Evolutionary conservation across 2,329 filamentous ascomycete genomes (phyloP).

Genomic region (Paradendryphiella salina): DNA sequence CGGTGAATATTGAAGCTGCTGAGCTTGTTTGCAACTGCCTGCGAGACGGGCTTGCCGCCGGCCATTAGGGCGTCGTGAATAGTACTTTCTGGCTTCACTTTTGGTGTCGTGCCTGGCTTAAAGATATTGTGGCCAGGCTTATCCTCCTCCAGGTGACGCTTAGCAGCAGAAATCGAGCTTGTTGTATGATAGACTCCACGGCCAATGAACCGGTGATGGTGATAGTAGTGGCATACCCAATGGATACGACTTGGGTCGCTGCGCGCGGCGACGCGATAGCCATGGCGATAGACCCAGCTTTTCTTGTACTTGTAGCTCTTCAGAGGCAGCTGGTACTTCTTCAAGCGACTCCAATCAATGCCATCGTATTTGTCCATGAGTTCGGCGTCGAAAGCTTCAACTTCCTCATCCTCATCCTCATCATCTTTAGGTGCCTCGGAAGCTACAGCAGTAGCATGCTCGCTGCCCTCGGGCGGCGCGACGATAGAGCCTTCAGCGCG

Average conservation of each 20-base stretch:
- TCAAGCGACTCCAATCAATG: conserved; percentile 7
- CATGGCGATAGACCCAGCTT: conserved; percentile 1
- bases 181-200: neutral
- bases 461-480: neutral
- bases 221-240: neutral
- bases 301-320: neutral
- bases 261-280: conserved; percentile 1
- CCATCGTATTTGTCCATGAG: neutral
- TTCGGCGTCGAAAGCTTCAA: neutral
- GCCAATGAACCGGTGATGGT: neutral
- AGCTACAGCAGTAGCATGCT: neutral
- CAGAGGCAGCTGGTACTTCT: conserved; percentile 1
- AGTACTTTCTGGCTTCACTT: too few species aligned
- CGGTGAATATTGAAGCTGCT: neutral
- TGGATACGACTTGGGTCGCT: neutral
- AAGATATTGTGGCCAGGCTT: neutral
- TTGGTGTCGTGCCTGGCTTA: neutral
- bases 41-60: too few species aligned
- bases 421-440: neutral
- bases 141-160: neutral
- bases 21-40: conserved; percentile 6
- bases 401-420: neutral
- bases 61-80: too few species aligned
- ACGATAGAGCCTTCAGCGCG: conserved; percentile 1
- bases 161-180: neutral